Conservation (phyloP, 164 flowering plant genomes). For the Chloranthus sessilifolius region DNA sequence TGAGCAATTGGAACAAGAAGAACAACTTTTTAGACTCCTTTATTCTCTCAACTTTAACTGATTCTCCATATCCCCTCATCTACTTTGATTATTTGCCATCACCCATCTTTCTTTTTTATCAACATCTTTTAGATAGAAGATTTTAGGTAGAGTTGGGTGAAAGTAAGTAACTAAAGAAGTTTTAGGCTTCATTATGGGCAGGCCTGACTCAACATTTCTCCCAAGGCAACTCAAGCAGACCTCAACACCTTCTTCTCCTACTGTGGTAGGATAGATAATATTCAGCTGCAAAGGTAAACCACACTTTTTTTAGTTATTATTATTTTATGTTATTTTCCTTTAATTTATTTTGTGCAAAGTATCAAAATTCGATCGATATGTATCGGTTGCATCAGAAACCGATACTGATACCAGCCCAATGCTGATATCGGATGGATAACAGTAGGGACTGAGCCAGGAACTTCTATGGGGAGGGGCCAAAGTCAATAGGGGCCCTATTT, state of each 20-base stretch:
- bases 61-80: constrained; percentile 6
- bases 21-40: no score
- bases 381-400: no score
- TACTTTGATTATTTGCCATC: constrained; percentile 10
- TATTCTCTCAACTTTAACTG: no score
- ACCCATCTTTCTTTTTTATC: not conserved
- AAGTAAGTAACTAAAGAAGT: no score
- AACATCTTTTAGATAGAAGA: not conserved
- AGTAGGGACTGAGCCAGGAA: no score
- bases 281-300: constrained; percentile 5
- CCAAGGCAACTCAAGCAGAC: constrained; percentile 23
- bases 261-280: constrained; percentile 9
- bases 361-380: no score
- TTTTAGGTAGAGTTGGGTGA: not conserved
- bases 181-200: not conserved
- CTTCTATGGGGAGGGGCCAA: no score
- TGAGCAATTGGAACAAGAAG: no score
- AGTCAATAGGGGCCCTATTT: no score
- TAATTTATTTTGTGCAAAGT: constrained; percentile 18
- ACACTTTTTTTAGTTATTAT: constrained; percentile 24
- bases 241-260: constrained; percentile 22
- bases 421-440: no score
- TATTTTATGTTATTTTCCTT: constrained; percentile 11
- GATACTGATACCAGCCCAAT: no score
- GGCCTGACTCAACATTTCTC: constrained; percentile 24